A percentile compares a stretch with the other conserved stretches of the same genome.
Evolutionary conservation across 345 rosid genomes (phyloP).

Genomic region (Raphanus raphanistrum): DNA sequence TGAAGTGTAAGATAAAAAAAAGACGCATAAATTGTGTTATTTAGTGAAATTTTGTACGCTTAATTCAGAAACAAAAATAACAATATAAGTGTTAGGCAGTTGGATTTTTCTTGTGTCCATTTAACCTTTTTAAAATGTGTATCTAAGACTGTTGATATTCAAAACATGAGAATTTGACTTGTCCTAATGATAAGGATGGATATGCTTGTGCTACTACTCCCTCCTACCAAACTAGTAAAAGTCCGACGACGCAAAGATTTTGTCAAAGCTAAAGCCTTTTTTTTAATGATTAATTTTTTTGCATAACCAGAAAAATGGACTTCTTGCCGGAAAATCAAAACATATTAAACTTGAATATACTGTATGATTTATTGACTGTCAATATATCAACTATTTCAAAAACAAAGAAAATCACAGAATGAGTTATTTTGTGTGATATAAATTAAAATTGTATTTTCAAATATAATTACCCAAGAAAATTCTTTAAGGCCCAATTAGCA

Average conservation of each 20-base stretch:
- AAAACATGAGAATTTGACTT: conserved; percentile 29
- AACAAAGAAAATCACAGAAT: too few relatives aligned
- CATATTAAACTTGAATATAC: neutral
- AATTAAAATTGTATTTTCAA: too few relatives aligned
- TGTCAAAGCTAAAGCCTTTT: conserved; percentile 12
- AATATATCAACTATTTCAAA: neutral
- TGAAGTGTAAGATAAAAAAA: too few relatives aligned
- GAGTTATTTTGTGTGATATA: too few relatives aligned
- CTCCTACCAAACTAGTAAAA: conserved; percentile 8
- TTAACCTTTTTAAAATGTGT: too few relatives aligned
- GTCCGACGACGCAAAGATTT: neutral
- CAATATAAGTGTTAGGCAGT: too few relatives aligned
- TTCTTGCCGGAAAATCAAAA: neutral
- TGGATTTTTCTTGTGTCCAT: too few relatives aligned
- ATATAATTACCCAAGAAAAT: too few relatives aligned
- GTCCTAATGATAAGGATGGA: neutral
- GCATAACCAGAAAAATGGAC: neutral
- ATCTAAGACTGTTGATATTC: neutral
- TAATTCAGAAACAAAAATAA: too few relatives aligned
- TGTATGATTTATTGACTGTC: neutral
- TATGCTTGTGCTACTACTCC: neutral
- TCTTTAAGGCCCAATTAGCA: too few relatives aligned
- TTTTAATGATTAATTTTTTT: neutral
- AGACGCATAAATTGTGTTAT: too few relatives aligned
- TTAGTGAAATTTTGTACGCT: too few relatives aligned